phyloP scores from a whole-genome alignment of 2,329 filamentous ascomycete genomes.

The Penicillium sumatraense region DNA sequence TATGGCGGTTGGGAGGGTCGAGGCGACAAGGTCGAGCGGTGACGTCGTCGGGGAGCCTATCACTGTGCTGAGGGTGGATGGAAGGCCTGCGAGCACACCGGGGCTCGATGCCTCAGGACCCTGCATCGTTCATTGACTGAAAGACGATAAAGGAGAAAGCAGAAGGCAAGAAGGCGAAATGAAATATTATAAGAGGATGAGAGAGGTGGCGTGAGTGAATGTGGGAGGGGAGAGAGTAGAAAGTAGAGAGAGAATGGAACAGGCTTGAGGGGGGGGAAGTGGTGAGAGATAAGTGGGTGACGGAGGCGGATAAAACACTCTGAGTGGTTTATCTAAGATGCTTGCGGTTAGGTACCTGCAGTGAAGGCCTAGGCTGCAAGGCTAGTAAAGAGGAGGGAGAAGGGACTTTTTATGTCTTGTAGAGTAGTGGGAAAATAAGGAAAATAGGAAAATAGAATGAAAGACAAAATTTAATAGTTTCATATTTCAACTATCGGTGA shows the following conservation, averaged over 20 bases:
- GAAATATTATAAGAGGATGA: not conserved
- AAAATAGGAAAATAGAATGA: no score
- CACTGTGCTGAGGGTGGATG: conserved; percentile 40
- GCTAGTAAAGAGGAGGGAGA: not conserved
- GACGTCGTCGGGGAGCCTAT: conserved; percentile 34
- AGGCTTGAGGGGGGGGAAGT: conserved; percentile 8
- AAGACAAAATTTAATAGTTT: no score
- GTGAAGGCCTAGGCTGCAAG: no score
- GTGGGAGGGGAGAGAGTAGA: conserved; percentile 5
- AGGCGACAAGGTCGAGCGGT: conserved; percentile 25
- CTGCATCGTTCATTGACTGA: conserved; percentile 43
- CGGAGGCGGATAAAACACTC: conserved; percentile 17
- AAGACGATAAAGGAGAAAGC: not conserved
- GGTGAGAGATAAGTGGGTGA: conserved; percentile 21
- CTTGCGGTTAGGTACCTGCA: conserved; percentile 23
- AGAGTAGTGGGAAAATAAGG: no score
- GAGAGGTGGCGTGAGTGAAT: conserved; percentile 2
- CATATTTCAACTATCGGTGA: no score
- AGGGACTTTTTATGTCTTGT: no score
- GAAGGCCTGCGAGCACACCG: conserved; percentile 39
- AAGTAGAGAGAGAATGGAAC: conserved; percentile 4
- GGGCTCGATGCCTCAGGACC: conserved; percentile 44
- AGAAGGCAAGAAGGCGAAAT: conserved; percentile 1
- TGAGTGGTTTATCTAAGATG: conserved; percentile 30
- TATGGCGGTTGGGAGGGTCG: conserved; percentile 14